A percentile compares a stretch with the other conserved stretches of the same genome.
These are phyloP conservation scores for Serpula lacrymans DNA, from an alignment of 768 basidiomycete genomes.

Conservation along the genomic window DNA sequence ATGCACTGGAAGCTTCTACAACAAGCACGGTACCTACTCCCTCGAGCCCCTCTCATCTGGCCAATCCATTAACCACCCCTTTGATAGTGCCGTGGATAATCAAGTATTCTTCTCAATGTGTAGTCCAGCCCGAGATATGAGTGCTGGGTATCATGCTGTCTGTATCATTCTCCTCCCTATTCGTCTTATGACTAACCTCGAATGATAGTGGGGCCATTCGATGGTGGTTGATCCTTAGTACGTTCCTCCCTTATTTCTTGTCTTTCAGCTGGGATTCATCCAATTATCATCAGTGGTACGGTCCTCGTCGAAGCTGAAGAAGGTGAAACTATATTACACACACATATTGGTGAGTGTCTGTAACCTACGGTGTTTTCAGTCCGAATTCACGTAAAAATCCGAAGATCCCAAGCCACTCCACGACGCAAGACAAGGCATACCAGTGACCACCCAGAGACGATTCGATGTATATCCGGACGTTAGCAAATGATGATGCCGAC, in stretches of 20 bases:
- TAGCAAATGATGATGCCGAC: constrained; percentile 31
- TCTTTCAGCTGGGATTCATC: constrained; percentile 4
- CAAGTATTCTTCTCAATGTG: constrained; percentile 97
- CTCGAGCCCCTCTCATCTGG: neutral
- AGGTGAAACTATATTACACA: constrained; percentile 74
- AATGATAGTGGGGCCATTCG: constrained; percentile 78
- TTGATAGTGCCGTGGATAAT: constrained; percentile 86
- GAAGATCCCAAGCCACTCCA: constrained; percentile 60
- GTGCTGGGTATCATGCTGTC: constrained; percentile 85
- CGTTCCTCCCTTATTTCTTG: constrained; percentile 22
- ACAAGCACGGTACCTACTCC: constrained; percentile 61
- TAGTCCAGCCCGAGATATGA: constrained; percentile 85
- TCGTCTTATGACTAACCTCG: neutral
- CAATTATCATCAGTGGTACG: constrained; percentile 52
- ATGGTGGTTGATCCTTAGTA: constrained; percentile 90
- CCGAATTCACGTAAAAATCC: constrained; percentile 21
- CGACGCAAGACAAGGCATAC: constrained; percentile 77
- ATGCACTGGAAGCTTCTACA: constrained; percentile 95
- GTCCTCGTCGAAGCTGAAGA: constrained; percentile 74
- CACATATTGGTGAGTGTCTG: constrained; percentile 67
- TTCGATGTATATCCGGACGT: constrained; percentile 92
- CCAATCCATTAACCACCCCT: constrained; percentile 1
- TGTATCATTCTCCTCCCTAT: constrained; percentile 21
- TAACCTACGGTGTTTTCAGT: neutral
- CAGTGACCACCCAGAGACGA: constrained; percentile 86